These are phyloP conservation scores for Microbotryum silenes-acaulis DNA, from an alignment of 1,284 basidiomycete species.

Conservation along the genomic window DNA sequence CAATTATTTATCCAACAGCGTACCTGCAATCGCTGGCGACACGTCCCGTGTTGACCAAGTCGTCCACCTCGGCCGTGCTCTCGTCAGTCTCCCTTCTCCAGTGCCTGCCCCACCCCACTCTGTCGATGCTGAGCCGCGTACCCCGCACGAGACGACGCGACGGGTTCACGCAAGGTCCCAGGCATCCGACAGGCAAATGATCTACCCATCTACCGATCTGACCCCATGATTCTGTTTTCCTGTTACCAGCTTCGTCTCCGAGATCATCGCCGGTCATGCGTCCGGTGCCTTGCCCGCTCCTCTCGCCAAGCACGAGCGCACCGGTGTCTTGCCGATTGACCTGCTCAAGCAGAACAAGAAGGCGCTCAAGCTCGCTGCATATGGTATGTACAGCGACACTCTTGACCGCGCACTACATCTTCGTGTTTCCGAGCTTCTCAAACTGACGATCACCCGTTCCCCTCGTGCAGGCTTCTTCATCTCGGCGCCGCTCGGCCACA, in stretches of 20 bases:
- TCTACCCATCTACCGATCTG: not conserved
- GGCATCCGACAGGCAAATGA: conserved; percentile 1
- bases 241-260: conserved; percentile 13
- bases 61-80: conserved; percentile 22
- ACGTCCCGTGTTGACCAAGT: conserved; percentile 34
- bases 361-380: conserved; percentile 34
- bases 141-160: conserved; percentile 1
- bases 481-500: conserved; percentile 73
- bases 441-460: not conserved
- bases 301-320: conserved; percentile 29
- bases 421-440: no score
- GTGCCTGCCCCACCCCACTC: not conserved
- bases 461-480: conserved; percentile 56
- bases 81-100: conserved; percentile 6
- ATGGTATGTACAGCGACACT: conserved; percentile 14
- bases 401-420: not conserved
- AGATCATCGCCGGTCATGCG: conserved; percentile 22
- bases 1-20: conserved; percentile 3
- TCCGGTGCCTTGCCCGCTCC: conserved; percentile 22
- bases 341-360: conserved; percentile 33
- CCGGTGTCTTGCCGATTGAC: conserved; percentile 34
- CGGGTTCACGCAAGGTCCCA: conserved; percentile 12
- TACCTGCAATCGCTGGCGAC: conserved; percentile 28
- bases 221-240: not conserved
- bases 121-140: not conserved